Percentiles rank a stretch among this genome's conserved stretches.
phyloP scores from a whole-genome alignment of 345 rosid species.

The Microcos paniculata region DNA sequence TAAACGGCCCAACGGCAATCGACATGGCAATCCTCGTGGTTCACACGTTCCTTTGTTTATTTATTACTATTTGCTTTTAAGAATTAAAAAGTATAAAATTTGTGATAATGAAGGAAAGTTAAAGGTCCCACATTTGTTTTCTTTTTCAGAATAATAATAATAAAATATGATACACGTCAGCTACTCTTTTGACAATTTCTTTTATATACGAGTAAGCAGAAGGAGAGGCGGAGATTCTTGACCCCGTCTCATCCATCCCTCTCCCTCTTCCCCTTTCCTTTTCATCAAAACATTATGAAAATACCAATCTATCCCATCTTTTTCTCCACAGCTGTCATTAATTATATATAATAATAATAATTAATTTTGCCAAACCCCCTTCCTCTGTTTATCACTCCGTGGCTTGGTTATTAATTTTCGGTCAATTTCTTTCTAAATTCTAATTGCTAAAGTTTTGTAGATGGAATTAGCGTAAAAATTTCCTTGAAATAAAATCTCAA shows the following conservation, averaged over 20 bases:
- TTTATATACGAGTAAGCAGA: background rate
- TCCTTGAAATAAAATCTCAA: background rate
- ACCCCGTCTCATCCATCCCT: background rate
- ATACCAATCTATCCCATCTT: background rate
- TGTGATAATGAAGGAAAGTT: background rate
- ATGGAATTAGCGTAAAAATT: too few relatives aligned
- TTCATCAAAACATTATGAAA: background rate
- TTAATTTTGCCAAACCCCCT: background rate
- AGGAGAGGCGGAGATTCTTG: constrained; percentile 5
- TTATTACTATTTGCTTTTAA: too few relatives aligned
- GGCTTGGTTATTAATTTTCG: too few relatives aligned
- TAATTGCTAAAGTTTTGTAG: too few relatives aligned
- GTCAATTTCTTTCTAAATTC: too few relatives aligned
- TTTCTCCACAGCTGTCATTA: background rate
- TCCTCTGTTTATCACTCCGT: too few relatives aligned
- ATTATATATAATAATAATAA: background rate
- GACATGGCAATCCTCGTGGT: background rate
- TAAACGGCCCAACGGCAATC: constrained; percentile 13
- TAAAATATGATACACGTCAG: background rate
- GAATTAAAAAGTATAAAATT: background rate
- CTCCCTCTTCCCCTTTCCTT: background rate
- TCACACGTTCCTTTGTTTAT: background rate
- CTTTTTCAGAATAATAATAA: background rate
- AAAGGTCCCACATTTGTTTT: background rate
- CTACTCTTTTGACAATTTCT: background rate